phyloP scores from a whole-genome alignment of 495 filamentous ascomycete species.

The Copromyces sp. region DNA sequence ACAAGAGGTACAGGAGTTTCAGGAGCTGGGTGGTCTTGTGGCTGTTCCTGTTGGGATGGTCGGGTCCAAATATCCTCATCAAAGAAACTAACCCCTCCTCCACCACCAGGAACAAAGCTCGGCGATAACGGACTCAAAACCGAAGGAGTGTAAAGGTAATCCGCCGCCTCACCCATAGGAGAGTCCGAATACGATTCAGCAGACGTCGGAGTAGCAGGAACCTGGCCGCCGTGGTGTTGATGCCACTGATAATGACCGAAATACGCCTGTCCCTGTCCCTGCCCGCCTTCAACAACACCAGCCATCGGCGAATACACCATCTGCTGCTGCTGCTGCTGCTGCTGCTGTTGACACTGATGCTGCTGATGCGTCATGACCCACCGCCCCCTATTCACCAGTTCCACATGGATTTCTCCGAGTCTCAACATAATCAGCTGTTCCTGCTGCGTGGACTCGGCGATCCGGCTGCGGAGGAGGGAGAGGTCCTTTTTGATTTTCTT shows the following conservation, averaged over 20 bases:
- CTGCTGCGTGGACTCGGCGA: slow-evolving; percentile 28
- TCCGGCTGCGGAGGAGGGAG: slow-evolving; percentile 9
- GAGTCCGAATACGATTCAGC: not conserved
- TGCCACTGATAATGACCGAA: slow-evolving; percentile 16
- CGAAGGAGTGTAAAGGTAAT: not conserved
- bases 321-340: no score
- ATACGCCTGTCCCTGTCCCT: slow-evolving; percentile 11
- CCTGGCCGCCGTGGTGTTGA: not conserved
- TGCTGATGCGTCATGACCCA: slow-evolving; percentile 23
- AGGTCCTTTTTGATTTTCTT: slow-evolving; percentile 9
- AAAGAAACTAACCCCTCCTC: not conserved
- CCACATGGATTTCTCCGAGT: slow-evolving; percentile 33
- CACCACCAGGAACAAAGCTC: slow-evolving; percentile 1
- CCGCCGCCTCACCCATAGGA: not conserved
- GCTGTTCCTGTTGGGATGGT: not conserved
- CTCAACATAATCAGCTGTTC: slow-evolving; percentile 29
- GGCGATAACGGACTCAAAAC: slow-evolving; percentile 8
- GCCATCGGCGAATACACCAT: not conserved
- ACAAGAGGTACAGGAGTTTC: no score
- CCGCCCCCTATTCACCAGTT: slow-evolving; percentile 30
- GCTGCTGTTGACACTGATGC: slow-evolving; percentile 1
- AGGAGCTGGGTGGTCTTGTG: no score
- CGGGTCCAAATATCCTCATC: slow-evolving; percentile 8
- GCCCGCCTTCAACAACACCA: slow-evolving; percentile 16
- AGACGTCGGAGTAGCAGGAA: not conserved